These are phyloP conservation scores for Arthroderma sp. DNA, from an alignment of 2,329 filamentous ascomycete genomes.

Conservation along the genomic window DNA sequence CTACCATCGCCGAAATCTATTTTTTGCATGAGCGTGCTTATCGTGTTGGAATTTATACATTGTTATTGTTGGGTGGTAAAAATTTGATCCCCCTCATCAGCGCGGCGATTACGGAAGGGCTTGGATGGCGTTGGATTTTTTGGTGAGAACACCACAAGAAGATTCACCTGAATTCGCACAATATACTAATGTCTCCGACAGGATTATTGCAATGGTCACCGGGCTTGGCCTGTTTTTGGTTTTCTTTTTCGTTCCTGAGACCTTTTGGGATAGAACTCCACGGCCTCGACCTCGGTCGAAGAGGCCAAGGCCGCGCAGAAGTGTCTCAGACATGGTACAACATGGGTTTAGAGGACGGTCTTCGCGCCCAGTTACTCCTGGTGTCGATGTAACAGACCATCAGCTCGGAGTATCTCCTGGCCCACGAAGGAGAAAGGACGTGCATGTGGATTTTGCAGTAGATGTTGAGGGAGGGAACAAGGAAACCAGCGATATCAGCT, in stretches of 20 bases:
- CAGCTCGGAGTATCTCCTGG: constrained; percentile 9
- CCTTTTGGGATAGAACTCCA: constrained; percentile 84
- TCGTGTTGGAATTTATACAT: constrained; percentile 81
- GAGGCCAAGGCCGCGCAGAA: constrained; percentile 23
- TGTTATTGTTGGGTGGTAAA: constrained; percentile 79
- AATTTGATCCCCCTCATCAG: constrained; percentile 80
- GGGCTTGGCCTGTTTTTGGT: constrained; percentile 56
- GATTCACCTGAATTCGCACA: background rate
- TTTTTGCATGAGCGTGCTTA: constrained; percentile 90
- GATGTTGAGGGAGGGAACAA: constrained; percentile 14
- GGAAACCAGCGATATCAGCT: background rate
- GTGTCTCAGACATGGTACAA: constrained; percentile 24
- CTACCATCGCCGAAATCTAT: constrained; percentile 91
- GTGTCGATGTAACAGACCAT: constrained; percentile 6
- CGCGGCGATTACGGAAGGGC: constrained; percentile 63
- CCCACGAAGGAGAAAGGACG: constrained; percentile 19
- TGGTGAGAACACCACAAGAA: constrained; percentile 41
- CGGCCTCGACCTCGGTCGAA: constrained; percentile 34
- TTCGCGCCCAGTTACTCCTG: constrained; percentile 3
- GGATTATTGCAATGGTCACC: constrained; percentile 71
- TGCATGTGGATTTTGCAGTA: constrained; percentile 47
- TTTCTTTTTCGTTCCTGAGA: constrained; percentile 87
- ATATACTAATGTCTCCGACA: constrained; percentile 21
- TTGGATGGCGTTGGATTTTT: constrained; percentile 84
- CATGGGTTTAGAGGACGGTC: constrained; percentile 24